These are phyloP conservation scores for Rosellinia necatrix DNA, from an alignment of 2,329 filamentous ascomycete genomes.

Conservation along the genomic window DNA sequence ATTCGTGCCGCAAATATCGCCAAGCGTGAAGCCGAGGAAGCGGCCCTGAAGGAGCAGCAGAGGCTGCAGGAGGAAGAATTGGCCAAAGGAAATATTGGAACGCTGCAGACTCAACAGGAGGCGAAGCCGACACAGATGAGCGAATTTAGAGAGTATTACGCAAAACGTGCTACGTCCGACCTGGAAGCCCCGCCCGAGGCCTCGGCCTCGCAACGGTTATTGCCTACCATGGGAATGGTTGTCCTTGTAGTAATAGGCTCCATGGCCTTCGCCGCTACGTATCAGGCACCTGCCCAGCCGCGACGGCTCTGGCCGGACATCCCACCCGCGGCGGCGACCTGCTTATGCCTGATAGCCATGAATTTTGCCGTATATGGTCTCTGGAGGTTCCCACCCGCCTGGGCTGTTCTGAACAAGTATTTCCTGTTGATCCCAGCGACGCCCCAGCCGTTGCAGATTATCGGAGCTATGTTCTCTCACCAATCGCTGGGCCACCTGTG, in stretches of 20 bases:
- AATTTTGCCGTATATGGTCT: slow-evolving; percentile 62
- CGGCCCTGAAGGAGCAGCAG: slow-evolving; percentile 48
- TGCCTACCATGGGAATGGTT: slow-evolving; percentile 58
- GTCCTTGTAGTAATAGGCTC: slow-evolving; percentile 50
- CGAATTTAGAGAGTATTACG: slow-evolving; percentile 47
- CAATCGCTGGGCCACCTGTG: slow-evolving; percentile 63
- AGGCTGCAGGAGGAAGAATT: slow-evolving; percentile 49
- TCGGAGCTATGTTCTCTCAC: slow-evolving; percentile 74
- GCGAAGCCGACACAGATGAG: slow-evolving; percentile 44
- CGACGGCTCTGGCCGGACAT: slow-evolving; percentile 63
- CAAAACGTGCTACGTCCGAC: slow-evolving; percentile 53
- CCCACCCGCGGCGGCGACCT: slow-evolving; percentile 66
- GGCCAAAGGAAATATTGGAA: slow-evolving; percentile 44
- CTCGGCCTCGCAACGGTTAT: slow-evolving; percentile 56
- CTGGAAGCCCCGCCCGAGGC: slow-evolving; percentile 58
- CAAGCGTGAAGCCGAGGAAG: slow-evolving; percentile 53
- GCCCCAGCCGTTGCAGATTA: slow-evolving; percentile 63
- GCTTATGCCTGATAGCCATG: slow-evolving; percentile 62
- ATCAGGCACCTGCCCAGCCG: slow-evolving; percentile 54
- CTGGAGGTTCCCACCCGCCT: slow-evolving; percentile 69
- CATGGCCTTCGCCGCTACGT: slow-evolving; percentile 51
- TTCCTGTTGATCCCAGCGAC: slow-evolving; percentile 68
- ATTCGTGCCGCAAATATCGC: slow-evolving; percentile 60
- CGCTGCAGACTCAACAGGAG: slow-evolving; percentile 47
- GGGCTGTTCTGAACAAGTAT: slow-evolving; percentile 69